Percentiles rank a stretch among this genome's conserved stretches.
These are phyloP conservation scores for Escallonia rubra DNA, from an alignment of 129 eudicot species.

Conservation along the genomic window DNA sequence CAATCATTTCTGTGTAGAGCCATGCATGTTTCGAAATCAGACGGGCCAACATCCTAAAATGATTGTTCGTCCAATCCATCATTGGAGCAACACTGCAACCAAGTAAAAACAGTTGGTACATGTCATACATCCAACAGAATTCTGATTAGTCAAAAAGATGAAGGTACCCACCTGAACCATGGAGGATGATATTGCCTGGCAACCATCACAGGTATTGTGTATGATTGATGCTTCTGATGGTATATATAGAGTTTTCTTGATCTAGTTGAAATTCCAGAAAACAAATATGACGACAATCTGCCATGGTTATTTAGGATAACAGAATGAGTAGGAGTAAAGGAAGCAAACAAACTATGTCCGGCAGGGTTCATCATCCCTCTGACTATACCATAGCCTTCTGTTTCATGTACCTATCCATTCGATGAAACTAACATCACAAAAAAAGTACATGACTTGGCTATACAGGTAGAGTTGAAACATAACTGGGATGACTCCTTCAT, in stretches of 20 bases:
- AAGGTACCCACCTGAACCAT: slow-evolving; percentile 67
- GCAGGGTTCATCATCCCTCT: slow-evolving; percentile 40
- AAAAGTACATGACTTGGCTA: slow-evolving; percentile 6
- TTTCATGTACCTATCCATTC: slow-evolving; percentile 67
- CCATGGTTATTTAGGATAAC: slow-evolving; percentile 47
- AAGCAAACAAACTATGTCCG: neutral
- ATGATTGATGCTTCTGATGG: slow-evolving; percentile 34
- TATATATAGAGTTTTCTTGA: slow-evolving; percentile 37
- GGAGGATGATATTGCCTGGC: slow-evolving; percentile 71
- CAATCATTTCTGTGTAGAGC: slow-evolving; percentile 94
- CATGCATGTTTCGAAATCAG: slow-evolving; percentile 86
- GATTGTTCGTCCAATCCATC: slow-evolving; percentile 98
- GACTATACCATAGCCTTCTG: slow-evolving; percentile 38
- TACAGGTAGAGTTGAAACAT: too few species aligned
- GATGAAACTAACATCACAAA: slow-evolving; percentile 43
- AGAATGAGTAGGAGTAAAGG: slow-evolving; percentile 59
- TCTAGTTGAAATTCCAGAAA: slow-evolving; percentile 30
- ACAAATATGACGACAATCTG: slow-evolving; percentile 46
- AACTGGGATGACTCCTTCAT: too few species aligned
- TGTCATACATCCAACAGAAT: neutral
- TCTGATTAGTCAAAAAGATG: neutral
- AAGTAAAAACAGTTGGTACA: slow-evolving; percentile 8
- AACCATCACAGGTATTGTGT: slow-evolving; percentile 47
- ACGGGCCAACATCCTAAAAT: slow-evolving; percentile 78
- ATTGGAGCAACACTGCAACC: slow-evolving; percentile 84